Percentiles rank a stretch among this genome's conserved stretches.
phyloP scores from a whole-genome alignment of 2,329 filamentous ascomycete species.

The Hypoxylon sp. region DNA sequence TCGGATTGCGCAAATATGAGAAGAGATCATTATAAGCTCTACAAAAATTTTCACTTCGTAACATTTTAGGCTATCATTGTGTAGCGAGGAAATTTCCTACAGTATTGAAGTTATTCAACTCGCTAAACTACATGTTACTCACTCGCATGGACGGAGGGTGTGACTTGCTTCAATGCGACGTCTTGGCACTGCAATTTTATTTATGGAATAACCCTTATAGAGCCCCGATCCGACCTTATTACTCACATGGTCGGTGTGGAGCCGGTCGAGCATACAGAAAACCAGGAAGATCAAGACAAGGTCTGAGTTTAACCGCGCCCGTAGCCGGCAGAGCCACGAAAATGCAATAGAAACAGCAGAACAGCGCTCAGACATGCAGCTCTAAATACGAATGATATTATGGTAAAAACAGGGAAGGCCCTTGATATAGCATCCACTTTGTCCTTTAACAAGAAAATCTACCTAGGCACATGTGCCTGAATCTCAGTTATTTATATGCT shows the following conservation, averaged over 20 bases:
- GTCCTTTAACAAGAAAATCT: constrained; percentile 16
- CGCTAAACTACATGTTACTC: background rate
- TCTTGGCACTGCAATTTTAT: constrained; percentile 23
- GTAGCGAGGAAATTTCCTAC: too few relatives aligned
- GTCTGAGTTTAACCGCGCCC: constrained; percentile 33
- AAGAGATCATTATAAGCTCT: too few relatives aligned
- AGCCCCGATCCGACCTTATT: constrained; percentile 12
- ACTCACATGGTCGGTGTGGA: constrained; percentile 12
- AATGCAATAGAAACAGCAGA: background rate
- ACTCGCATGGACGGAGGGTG: background rate
- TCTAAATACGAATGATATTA: constrained; percentile 14
- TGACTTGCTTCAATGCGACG: constrained; percentile 7
- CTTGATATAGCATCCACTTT: constrained; percentile 21
- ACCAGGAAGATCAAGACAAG: constrained; percentile 2
- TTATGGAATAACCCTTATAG: constrained; percentile 12
- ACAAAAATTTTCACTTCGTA: too few relatives aligned
- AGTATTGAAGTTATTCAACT: background rate
- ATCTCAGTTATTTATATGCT: background rate
- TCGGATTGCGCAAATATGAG: too few relatives aligned
- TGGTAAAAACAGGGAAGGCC: constrained; percentile 13
- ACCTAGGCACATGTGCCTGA: constrained; percentile 2
- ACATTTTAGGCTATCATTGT: too few relatives aligned
- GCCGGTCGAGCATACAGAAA: background rate
- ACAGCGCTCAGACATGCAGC: background rate
- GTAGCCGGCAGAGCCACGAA: constrained; percentile 8